Evolutionary conservation across 768 basidiomycete species (phyloP).

Genomic region (Tricholoma furcatifolium): DNA sequence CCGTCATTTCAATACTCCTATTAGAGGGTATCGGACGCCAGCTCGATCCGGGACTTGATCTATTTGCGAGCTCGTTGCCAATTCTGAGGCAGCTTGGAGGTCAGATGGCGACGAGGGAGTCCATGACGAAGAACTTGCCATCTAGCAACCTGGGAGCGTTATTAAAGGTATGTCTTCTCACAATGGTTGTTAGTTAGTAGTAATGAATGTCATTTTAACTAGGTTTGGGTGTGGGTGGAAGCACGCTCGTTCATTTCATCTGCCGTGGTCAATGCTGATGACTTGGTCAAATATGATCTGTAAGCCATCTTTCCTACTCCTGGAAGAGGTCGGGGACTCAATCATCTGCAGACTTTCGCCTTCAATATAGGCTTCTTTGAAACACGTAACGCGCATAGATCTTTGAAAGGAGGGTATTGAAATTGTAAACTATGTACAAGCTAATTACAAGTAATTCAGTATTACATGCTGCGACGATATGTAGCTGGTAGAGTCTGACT

Average conservation of each 20-base stretch:
- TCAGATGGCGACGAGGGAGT: slow-evolving; percentile 79
- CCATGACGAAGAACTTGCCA: slow-evolving; percentile 55
- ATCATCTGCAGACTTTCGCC: slow-evolving; percentile 20
- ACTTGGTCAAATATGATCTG: slow-evolving; percentile 86
- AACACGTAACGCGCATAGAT: too few species aligned
- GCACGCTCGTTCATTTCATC: slow-evolving; percentile 83
- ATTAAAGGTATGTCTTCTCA: slow-evolving; percentile 65
- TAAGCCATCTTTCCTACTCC: slow-evolving; percentile 54
- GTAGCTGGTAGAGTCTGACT: too few species aligned
- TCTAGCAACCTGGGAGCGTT: slow-evolving; percentile 78
- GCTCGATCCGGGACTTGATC: slow-evolving; percentile 86
- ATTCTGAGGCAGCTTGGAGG: slow-evolving; percentile 89
- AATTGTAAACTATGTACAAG: too few species aligned
- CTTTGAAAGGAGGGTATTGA: too few species aligned
- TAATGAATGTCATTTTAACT: slow-evolving; percentile 1
- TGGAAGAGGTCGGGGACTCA: not conserved
- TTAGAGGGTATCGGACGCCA: slow-evolving; percentile 96
- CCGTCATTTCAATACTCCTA: slow-evolving; percentile 89
- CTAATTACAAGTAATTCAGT: too few species aligned
- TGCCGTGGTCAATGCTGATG: slow-evolving; percentile 79
- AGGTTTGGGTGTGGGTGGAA: slow-evolving; percentile 95
- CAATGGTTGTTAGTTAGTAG: not conserved
- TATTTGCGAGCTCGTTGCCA: slow-evolving; percentile 94
- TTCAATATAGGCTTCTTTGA: slow-evolving; percentile 20
- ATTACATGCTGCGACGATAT: too few species aligned